Evolutionary conservation across 2,329 filamentous ascomycete species (phyloP).

Genomic region (Claviceps sp.): DNA sequence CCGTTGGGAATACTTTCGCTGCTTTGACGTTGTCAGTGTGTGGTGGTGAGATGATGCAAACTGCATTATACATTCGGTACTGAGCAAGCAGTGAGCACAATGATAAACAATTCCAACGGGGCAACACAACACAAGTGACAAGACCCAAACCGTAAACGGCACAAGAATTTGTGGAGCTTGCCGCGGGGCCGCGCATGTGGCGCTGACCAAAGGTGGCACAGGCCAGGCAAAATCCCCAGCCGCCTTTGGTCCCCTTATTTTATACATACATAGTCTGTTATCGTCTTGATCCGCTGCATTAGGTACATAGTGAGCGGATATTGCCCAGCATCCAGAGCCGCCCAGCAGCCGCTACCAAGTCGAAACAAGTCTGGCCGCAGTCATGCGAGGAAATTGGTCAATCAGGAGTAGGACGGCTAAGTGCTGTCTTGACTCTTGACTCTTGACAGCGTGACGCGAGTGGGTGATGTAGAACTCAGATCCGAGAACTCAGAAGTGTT

Average conservation of each 20-base stretch:
- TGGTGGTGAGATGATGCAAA: not conserved
- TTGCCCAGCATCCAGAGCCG: not conserved
- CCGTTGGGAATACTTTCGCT: not conserved
- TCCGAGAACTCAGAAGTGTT: too few relatives aligned
- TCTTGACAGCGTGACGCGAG: too few relatives aligned
- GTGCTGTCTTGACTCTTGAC: too few relatives aligned
- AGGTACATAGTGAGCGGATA: not conserved
- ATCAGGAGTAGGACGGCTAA: too few relatives aligned
- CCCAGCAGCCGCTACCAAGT: not conserved
- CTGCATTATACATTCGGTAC: not conserved
- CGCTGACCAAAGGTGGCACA: not conserved
- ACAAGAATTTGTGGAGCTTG: not conserved
- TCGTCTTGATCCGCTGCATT: not conserved
- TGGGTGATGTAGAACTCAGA: too few relatives aligned
- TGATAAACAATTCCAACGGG: conserved; percentile 15
- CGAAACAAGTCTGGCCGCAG: not conserved
- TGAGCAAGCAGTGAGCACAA: conserved; percentile 3
- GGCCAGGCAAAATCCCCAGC: not conserved
- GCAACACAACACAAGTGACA: too few relatives aligned
- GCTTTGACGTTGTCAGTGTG: not conserved
- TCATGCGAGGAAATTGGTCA: not conserved
- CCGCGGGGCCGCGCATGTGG: conserved; percentile 10
- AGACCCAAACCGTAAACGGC: conserved; percentile 9
- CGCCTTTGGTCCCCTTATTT: not conserved
- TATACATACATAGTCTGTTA: not conserved